Percentiles rank a stretch among this genome's conserved stretches.
These are phyloP conservation scores for Hamigera avellanea DNA, from an alignment of 495 filamentous ascomycete genomes.

Conservation along the genomic window DNA sequence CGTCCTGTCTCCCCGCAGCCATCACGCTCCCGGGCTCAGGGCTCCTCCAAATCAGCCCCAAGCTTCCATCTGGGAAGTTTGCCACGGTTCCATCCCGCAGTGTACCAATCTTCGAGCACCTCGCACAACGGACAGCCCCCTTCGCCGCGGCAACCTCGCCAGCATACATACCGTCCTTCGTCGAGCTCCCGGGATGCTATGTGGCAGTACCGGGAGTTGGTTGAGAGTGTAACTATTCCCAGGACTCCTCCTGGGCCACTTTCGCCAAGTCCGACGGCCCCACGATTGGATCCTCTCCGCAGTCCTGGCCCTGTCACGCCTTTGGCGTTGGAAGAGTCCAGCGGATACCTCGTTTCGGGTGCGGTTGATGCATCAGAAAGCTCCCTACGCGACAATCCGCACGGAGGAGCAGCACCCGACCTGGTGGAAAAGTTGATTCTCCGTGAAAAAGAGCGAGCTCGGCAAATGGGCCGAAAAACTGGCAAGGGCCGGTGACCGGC, in stretches of 20 bases:
- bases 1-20: background rate
- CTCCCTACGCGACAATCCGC: constrained; percentile 10
- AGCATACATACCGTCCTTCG: constrained; percentile 21
- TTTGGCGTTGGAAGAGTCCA: constrained; percentile 50
- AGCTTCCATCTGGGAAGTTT: constrained; percentile 31
- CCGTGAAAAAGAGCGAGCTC: constrained; percentile 26
- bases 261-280: constrained; percentile 42
- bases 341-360: constrained; percentile 40
- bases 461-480: constrained; percentile 21
- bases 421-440: constrained; percentile 26
- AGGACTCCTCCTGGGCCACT: constrained; percentile 18
- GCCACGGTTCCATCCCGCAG: constrained; percentile 38
- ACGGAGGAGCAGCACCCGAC: constrained; percentile 13
- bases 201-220: constrained; percentile 28
- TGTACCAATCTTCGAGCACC: constrained; percentile 24
- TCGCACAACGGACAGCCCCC: constrained; percentile 16
- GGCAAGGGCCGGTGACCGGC: constrained; percentile 15
- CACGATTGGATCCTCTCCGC: constrained; percentile 54
- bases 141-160: constrained; percentile 22
- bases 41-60: constrained; percentile 5
- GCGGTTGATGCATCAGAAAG: constrained; percentile 11
- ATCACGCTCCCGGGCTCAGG: background rate
- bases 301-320: constrained; percentile 73
- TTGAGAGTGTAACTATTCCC: constrained; percentile 14
- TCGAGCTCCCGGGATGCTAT: constrained; percentile 25